Percentiles rank a stretch among this genome's conserved stretches.
Conservation (phyloP, 306 rosid genomes). For the Quercus wislizeni region DNA sequence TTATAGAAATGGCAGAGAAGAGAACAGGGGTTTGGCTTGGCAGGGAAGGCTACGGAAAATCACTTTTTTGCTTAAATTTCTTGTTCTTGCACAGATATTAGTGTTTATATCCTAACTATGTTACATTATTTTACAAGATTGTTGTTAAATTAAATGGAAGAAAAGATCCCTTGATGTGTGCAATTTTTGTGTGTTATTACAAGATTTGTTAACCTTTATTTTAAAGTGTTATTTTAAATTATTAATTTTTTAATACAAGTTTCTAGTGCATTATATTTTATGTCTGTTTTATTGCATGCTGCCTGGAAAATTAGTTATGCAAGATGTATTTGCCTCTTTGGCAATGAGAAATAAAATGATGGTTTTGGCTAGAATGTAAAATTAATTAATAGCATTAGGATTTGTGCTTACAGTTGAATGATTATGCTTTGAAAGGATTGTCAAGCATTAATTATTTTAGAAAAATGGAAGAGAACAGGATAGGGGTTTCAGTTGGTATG, state of each 20-base stretch:
- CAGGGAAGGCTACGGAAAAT: not conserved
- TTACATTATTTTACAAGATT: not conserved
- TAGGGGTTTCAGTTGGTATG: not conserved
- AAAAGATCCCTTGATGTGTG: not conserved
- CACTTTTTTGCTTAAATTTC: not conserved
- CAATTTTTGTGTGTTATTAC: not conserved
- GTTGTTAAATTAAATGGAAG: not conserved
- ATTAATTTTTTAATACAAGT: too few species aligned
- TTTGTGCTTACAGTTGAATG: too few species aligned
- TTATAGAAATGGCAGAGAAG: too few species aligned
- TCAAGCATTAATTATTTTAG: not conserved
- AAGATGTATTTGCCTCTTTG: too few species aligned
- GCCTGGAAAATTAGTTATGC: too few species aligned
- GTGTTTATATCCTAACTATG: not conserved
- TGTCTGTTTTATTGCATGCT: too few species aligned
- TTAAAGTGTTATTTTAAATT: too few species aligned
- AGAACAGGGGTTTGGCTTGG: not conserved
- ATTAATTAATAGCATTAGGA: too few species aligned
- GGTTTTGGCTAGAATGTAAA: too few species aligned
- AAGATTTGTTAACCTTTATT: too few species aligned
- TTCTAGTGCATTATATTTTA: too few species aligned
- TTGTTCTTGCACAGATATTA: not conserved
- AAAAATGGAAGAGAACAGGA: not conserved
- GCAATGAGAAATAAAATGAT: too few species aligned
- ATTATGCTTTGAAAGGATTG: not conserved